Base-by-base conservation (phyloP, 108 stramenopile genomes). In the Cyclostephanos invisitatus region DNA sequence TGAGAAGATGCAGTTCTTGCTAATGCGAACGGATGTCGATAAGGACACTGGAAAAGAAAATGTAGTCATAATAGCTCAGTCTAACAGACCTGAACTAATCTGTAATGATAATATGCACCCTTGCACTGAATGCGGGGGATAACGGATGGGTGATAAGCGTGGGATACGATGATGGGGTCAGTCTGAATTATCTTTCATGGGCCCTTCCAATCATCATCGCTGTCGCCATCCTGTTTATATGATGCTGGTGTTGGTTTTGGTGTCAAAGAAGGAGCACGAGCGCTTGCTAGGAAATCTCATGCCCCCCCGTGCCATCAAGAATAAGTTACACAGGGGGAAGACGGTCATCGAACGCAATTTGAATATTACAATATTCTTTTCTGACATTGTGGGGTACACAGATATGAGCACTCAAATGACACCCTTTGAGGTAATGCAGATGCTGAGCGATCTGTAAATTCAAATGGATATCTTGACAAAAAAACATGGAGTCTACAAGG, bases 401-500 rank as follows among this genome's bases (percentile, higher is more conserved):
- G 60, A 35, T 7, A 80, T 84, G 56, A 66, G 40, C 24, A 25
- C 24, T 14, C 72, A 75, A 27, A 68, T 78, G 80, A 72, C 29
- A 10, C 81, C 80, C 3, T 6, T 32, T 9, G 53, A 79, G 48
- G 82, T 84, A 4, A 77, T 86, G 71, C 28, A 67, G 29, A 73
- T 88, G 78, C 73, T 87, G 47, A 84, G 88, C 57, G 77, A 83
- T 15, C 37, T 88, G 15, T 91, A 83, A 59, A 80, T 62, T 15
- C 60, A 42, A 37, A 77, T 85, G 9, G 84, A 89, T 72, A 20
- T 27, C 15, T 48, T 83, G 27, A 46, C 70, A 11, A 53, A 42
- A 2, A 67, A 73, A 50, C 75, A 76, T 27, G 24, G 38, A 17
- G 50, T 88, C 12, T 87, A 57, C 63, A 91, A 91, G 62, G 36